Base-by-base conservation (phyloP, 2,329 filamentous ascomycete species). In the Sarocladium kiliense region DNA sequence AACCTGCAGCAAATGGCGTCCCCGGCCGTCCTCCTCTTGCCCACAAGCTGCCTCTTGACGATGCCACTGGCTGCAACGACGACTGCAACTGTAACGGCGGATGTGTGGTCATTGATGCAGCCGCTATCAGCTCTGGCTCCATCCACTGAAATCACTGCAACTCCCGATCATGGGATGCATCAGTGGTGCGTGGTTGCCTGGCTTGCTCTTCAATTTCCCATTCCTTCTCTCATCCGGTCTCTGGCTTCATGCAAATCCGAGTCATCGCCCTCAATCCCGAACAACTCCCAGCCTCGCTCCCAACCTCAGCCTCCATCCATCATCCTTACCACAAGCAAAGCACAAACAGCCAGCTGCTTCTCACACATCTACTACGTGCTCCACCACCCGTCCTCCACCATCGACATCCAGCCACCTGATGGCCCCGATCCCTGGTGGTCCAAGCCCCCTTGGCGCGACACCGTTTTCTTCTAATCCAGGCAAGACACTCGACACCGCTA, bases 381-480 rank as follows among this genome's bases (percentile, higher is more conserved):
- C n/a, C n/a, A n/a, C n/a, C n/a, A n/a, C n/a, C n/a, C n/a, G n/a
- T n/a, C n/a, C 47, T 51, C 39, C 39, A 25, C 47, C 47, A 51
- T 51, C 47, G 16, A 34, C 47, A 51, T 51, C 27, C 47, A 51
- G 47, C 47, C 47, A 51, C 47, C 27, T 27, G 21, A 51, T 51
- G 27, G 25, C 36, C 47, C 47, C 47, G 47, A 51, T 51, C 47
- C 27, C 27, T 51, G 27, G 23, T 27, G 47, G n/a, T 16, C 47
- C 27, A 10, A 36, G 27, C 47, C 47, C 47, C 27, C 27, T 34
- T 51, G 23, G 27, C 26, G 27, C 19, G 44, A 49, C 44, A 11
- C 44, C 44, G 44, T 49, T 32, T 3, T 21, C 10, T n/a, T 3
- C 47, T 51, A 32, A 10, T 34, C 47, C 30, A 51, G 19, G 30